These are phyloP conservation scores for Candida nonsorbophila DNA, from an alignment of 805 yeast genomes.

Conservation along the genomic window DNA sequence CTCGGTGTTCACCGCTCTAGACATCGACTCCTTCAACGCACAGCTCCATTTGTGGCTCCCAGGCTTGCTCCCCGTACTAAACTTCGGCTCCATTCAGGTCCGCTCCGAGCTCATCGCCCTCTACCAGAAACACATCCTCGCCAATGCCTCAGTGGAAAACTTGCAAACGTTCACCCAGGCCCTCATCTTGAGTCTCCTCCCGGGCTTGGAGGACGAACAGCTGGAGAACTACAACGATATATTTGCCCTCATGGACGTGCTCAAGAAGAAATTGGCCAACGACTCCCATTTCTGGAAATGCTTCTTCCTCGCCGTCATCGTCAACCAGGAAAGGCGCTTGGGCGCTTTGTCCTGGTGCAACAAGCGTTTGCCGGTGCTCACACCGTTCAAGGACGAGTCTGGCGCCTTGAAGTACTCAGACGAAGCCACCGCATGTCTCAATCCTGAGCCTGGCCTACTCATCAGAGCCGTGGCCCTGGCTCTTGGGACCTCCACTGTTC, in stretches of 20 bases:
- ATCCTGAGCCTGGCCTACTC: slow-evolving; percentile 77
- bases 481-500: slow-evolving; percentile 35
- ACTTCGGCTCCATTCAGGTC: slow-evolving; percentile 84
- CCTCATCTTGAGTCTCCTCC: slow-evolving; percentile 64
- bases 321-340: slow-evolving; percentile 71
- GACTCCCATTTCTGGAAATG: slow-evolving; percentile 85
- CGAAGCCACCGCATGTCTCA: slow-evolving; percentile 56
- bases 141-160: slow-evolving; percentile 31
- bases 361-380: slow-evolving; percentile 59
- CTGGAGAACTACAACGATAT: slow-evolving; percentile 72
- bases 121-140: slow-evolving; percentile 49
- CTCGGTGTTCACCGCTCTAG: slow-evolving; percentile 60
- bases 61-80: slow-evolving; percentile 83
- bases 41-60: slow-evolving; percentile 81
- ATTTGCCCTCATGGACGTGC: slow-evolving; percentile 52
- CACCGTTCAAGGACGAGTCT: slow-evolving; percentile 22
- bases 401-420: slow-evolving; percentile 20
- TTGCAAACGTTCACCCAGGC: slow-evolving; percentile 62
- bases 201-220: slow-evolving; percentile 90
- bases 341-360: slow-evolving; percentile 82
- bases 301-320: slow-evolving; percentile 65
- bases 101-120: slow-evolving; percentile 71
- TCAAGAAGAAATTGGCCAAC: slow-evolving; percentile 53
- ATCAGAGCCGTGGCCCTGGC: slow-evolving; percentile 71
- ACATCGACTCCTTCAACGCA: slow-evolving; percentile 46